Conservation (phyloP, 345 rosid species). For the Gossypium longicalyx region DNA sequence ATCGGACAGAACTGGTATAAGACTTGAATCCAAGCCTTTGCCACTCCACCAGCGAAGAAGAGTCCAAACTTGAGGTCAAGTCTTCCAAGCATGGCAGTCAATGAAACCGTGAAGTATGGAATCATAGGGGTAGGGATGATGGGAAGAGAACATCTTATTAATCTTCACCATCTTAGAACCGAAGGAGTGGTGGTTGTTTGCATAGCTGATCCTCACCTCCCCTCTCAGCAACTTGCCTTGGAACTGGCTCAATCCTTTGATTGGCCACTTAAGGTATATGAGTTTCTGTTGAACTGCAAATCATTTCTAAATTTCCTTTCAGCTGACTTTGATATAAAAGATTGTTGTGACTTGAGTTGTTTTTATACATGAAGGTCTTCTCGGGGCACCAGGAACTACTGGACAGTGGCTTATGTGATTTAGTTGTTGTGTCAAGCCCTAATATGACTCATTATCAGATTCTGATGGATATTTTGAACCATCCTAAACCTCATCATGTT, state of each 20-base stretch:
- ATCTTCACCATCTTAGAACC: slow-evolving; percentile 68
- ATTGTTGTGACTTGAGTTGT: background rate
- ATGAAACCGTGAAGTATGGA: slow-evolving; percentile 52
- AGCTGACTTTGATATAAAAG: background rate
- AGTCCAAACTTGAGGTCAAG: background rate
- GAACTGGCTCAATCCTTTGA: slow-evolving; percentile 54
- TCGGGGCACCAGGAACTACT: slow-evolving; percentile 71
- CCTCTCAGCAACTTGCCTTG: slow-evolving; percentile 60
- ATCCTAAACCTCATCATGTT: slow-evolving; percentile 78
- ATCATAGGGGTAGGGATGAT: slow-evolving; percentile 93
- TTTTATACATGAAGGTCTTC: slow-evolving; percentile 47
- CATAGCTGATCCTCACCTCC: slow-evolving; percentile 79
- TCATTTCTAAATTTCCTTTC: background rate
- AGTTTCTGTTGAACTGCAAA: background rate
- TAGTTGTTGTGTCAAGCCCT: slow-evolving; percentile 75
- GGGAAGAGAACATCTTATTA: slow-evolving; percentile 94
- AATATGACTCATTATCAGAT: slow-evolving; percentile 91
- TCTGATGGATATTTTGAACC: slow-evolving; percentile 69
- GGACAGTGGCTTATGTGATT: slow-evolving; percentile 77
- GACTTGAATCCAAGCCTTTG: too few relatives aligned
- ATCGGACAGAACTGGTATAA: too few relatives aligned
- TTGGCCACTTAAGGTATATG: slow-evolving; percentile 60
- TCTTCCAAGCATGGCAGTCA: slow-evolving; percentile 18
- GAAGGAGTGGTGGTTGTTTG: slow-evolving; percentile 63
- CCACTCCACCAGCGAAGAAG: background rate